phyloP scores from a whole-genome alignment of 2,329 filamentous ascomycete species.

The Pseudogymnoascus sp. region DNA sequence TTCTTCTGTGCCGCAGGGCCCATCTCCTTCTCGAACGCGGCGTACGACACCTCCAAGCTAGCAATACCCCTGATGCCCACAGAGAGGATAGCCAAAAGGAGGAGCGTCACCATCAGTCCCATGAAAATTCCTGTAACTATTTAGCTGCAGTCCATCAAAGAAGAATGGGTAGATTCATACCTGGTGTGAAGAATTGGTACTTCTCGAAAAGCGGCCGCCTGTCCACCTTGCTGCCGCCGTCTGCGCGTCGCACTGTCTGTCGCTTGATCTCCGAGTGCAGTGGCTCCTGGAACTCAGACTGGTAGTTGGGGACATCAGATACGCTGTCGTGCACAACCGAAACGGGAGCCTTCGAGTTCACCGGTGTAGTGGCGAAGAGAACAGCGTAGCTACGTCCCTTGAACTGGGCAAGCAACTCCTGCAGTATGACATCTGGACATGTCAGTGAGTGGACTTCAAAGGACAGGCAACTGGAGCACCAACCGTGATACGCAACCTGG shows the following conservation, averaged over 20 bases:
- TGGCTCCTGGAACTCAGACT: slow-evolving; percentile 53
- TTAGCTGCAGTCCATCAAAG: slow-evolving; percentile 3
- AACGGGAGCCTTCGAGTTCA: not conserved
- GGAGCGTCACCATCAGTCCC: slow-evolving; percentile 60
- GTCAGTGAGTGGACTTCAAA: slow-evolving; percentile 12
- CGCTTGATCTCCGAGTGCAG: slow-evolving; percentile 71
- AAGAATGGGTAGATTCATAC: slow-evolving; percentile 37
- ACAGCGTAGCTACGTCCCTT: slow-evolving; percentile 59
- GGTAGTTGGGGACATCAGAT: slow-evolving; percentile 46
- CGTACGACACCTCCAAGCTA: slow-evolving; percentile 83
- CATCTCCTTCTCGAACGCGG: slow-evolving; percentile 94
- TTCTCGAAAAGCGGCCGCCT: slow-evolving; percentile 68
- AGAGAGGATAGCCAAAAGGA: slow-evolving; percentile 70
- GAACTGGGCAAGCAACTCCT: slow-evolving; percentile 38
- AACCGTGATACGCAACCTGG: slow-evolving; percentile 8
- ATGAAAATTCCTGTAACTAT: slow-evolving; percentile 69
- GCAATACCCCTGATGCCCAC: slow-evolving; percentile 69
- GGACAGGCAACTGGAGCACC: not conserved
- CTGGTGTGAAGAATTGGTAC: slow-evolving; percentile 89
- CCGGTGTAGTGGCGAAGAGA: slow-evolving; percentile 57
- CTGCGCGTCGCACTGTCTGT: slow-evolving; percentile 34
- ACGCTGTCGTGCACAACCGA: slow-evolving; percentile 33
- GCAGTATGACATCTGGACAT: slow-evolving; percentile 36
- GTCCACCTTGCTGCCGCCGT: slow-evolving; percentile 36
- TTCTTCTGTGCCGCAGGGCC: slow-evolving; percentile 85